A percentile compares a stretch with the other conserved stretches of the same genome.
phyloP scores from a whole-genome alignment of 805 yeast species.

The Kodamaea kaohsiungensis region DNA sequence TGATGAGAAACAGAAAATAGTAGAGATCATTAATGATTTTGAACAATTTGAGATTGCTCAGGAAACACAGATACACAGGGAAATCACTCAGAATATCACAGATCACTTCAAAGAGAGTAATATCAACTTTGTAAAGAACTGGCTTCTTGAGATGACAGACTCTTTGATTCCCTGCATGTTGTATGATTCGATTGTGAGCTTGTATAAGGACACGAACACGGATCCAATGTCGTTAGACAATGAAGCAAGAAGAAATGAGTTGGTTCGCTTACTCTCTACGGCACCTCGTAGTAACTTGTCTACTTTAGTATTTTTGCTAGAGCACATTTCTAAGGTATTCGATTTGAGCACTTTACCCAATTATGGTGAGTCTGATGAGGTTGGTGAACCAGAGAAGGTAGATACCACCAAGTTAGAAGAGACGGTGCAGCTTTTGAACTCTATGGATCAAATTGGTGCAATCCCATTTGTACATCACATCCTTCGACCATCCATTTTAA shows the following conservation, averaged over 20 bases:
- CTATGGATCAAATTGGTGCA: conserved; percentile 37
- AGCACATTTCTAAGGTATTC: conserved; percentile 32
- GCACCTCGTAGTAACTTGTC: conserved; percentile 43
- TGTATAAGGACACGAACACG: conserved; percentile 15
- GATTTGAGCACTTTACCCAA: conserved; percentile 22
- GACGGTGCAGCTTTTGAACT: conserved; percentile 22
- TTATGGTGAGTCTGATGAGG: conserved; percentile 30
- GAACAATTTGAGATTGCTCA: conserved; percentile 16
- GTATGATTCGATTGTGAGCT: conserved; percentile 31
- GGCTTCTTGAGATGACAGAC: conserved; percentile 44
- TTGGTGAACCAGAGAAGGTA: conserved; percentile 13
- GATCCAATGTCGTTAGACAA: conserved; percentile 10
- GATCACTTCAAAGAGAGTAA: conserved; percentile 10
- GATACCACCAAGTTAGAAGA: conserved; percentile 8
- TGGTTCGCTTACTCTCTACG: conserved; percentile 27
- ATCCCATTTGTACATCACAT: conserved; percentile 43
- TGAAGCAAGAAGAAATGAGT: conserved; percentile 17
- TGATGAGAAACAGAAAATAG: conserved; percentile 32
- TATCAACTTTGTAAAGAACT: conserved; percentile 36
- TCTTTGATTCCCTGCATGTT: conserved; percentile 44
- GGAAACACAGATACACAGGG: conserved; percentile 24
- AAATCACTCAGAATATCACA: conserved; percentile 21
- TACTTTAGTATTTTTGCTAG: conserved; percentile 35
- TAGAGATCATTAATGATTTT: conserved; percentile 22
- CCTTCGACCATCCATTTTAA: conserved; percentile 40